Percentiles rank a stretch among this genome's conserved stretches.
phyloP scores from a whole-genome alignment of 2,329 filamentous ascomycete genomes.

The Ceratocystiopsis brevicomis region DNA sequence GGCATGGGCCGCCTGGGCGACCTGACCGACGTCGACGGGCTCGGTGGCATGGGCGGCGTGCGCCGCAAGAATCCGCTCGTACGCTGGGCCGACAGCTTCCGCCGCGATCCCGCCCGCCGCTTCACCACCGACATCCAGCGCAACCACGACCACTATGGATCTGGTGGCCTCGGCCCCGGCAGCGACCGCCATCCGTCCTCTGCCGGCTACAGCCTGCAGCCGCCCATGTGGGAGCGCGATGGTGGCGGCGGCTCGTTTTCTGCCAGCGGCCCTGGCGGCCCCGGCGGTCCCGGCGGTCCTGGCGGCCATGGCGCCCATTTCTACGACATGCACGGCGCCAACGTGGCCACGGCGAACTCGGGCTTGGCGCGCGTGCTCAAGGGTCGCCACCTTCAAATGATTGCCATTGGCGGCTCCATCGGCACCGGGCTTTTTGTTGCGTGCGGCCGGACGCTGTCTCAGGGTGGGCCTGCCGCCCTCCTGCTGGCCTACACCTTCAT shows the following conservation, averaged over 20 bases:
- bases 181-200: not conserved
- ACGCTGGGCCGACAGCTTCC: conserved; percentile 42
- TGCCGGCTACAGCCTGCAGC: conserved; percentile 3
- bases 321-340: conserved; percentile 36
- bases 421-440: conserved; percentile 81
- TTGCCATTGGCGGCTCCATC: conserved; percentile 86
- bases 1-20: not conserved
- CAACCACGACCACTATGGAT: no score
- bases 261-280: not conserved
- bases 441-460: conserved; percentile 50
- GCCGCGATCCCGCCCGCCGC: conserved; percentile 34
- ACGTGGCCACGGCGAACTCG: conserved; percentile 58
- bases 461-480: conserved; percentile 60
- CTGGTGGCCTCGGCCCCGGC: not conserved
- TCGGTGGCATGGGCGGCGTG: conserved; percentile 3
- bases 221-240: conserved; percentile 1
- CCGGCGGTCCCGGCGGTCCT: not conserved
- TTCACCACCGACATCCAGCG: conserved; percentile 22
- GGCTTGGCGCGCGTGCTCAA: conserved; percentile 62
- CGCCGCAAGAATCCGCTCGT: conserved; percentile 4
- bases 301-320: conserved; percentile 20
- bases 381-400: conserved; percentile 84
- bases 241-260: not conserved
- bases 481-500: conserved; percentile 63
- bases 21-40: not conserved